Evolutionary conservation across 2,329 filamentous ascomycete genomes (phyloP), one percentile per base, ranked within the genome.

Genomic region (Epicoccum sorghinum): DNA sequence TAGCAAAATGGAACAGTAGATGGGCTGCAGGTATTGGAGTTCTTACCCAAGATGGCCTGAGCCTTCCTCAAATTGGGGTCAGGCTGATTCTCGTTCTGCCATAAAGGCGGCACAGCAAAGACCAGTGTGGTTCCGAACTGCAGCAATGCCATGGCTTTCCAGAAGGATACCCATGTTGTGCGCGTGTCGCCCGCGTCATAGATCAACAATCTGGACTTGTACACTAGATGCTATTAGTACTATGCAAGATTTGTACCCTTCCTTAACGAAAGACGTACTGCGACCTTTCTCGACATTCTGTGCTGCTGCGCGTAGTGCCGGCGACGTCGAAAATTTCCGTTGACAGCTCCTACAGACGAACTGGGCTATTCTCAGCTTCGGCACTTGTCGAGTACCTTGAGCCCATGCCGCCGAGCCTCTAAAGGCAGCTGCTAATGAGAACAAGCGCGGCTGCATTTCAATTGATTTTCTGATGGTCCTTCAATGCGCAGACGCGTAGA

Each of bases 141-240:
- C 24, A 74, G 58, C 27, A 76, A 32, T 3, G 70, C 69, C 38
- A 68, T 66, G 24, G 68, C 67, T 58, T 76, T 76, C 67, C 70
- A 73, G 47, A 74, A 73, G 14, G 64, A 62, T 13, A 76, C 67
- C 60, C 64, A 75, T 4, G 70, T 63, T 7, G 70, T 71, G 33
- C 72, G 71, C 9, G 67, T 65, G 22, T 72, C 68, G 29, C 73
- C 73, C 7, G 73, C 71, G 60, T 75, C 65, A 48, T 76, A 76
- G 24, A 76, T 74, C 39, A 71, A 49, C 6, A 76, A 57, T 12
- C 58, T 51, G 49, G 63, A 56, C 42, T 61, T 42, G 64, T 69
- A 65, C 67, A 70, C 59, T 64, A 7, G 3, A 13, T 7, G 2
- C 4, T 8, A 18, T 44, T 22, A 47, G 32, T 18, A 33, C 13